Evolutionary conservation across 2,329 filamentous ascomycete genomes (phyloP).

Genomic region (Pseudogymnoascus sp.): DNA sequence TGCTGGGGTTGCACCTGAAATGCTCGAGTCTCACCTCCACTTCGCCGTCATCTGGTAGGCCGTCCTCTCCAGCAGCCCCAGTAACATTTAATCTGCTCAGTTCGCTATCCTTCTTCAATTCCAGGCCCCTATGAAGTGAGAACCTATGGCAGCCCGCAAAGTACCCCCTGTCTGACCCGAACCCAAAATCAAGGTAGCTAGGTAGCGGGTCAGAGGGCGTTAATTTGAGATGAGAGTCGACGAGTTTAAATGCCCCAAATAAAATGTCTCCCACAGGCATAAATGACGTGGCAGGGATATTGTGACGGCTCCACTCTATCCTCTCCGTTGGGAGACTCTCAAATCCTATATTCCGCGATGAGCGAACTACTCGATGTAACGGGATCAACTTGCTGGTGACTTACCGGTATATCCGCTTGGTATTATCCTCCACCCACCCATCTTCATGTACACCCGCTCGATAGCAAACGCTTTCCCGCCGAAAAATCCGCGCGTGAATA

Average conservation of each 20-base stretch:
- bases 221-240: not conserved
- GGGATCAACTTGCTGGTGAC: not conserved
- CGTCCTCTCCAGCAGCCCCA: not conserved
- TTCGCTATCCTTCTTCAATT: not conserved
- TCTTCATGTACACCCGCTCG: slow-evolving; percentile 12
- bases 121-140: not conserved
- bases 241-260: not conserved
- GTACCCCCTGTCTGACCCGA: not conserved
- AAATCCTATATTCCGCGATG: not conserved
- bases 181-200: slow-evolving; percentile 1
- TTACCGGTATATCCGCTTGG: not conserved
- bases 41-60: not conserved
- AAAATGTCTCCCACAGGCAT: slow-evolving; percentile 2
- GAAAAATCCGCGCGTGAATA: slow-evolving; percentile 18
- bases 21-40: not conserved
- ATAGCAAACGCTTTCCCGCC: slow-evolving; percentile 16
- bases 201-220: not conserved
- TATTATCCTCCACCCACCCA: not conserved
- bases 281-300: not conserved
- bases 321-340: not conserved
- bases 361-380: not conserved
- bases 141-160: slow-evolving; percentile 1
- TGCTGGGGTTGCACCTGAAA: slow-evolving; percentile 1
- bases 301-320: not conserved
- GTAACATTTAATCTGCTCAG: not conserved